Conservation (phyloP, 495 filamentous ascomycete genomes). For the Pseudotulostoma volvatum region DNA sequence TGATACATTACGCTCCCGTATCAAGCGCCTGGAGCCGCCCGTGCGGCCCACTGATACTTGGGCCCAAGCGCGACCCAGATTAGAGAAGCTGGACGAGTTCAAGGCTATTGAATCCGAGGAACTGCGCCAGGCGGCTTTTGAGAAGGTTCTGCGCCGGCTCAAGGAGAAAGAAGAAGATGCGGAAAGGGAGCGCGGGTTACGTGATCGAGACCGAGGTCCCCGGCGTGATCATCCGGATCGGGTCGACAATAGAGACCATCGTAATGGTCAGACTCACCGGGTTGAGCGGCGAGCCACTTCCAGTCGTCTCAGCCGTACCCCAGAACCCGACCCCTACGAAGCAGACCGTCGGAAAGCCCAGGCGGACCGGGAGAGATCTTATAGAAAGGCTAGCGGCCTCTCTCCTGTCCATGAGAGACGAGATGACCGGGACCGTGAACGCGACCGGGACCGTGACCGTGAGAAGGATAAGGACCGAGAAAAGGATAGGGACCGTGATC, state of each 20-base stretch:
- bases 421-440: slow-evolving; percentile 39
- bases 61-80: slow-evolving; percentile 61
- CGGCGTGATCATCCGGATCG: slow-evolving; percentile 28
- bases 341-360: slow-evolving; percentile 74
- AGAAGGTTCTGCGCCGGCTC: slow-evolving; percentile 78
- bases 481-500: slow-evolving; percentile 36
- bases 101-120: slow-evolving; percentile 68
- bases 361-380: slow-evolving; percentile 73
- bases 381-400: slow-evolving; percentile 58
- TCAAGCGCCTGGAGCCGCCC: slow-evolving; percentile 82
- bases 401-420: slow-evolving; percentile 30
- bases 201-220: slow-evolving; percentile 34
- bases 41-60: slow-evolving; percentile 63
- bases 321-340: slow-evolving; percentile 76
- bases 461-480: slow-evolving; percentile 24
- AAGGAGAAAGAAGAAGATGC: slow-evolving; percentile 79
- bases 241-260: slow-evolving; percentile 34
- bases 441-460: slow-evolving; percentile 19
- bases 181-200: slow-evolving; percentile 49
- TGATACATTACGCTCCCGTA: slow-evolving; percentile 69
- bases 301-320: slow-evolving; percentile 51
- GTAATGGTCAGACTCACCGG: slow-evolving; percentile 25
- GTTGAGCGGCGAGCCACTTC: slow-evolving; percentile 42
- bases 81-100: slow-evolving; percentile 72
- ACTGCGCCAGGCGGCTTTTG: slow-evolving; percentile 66